These are phyloP conservation scores for Ophiostoma ulmi DNA, from an alignment of 2,329 filamentous ascomycete species.

Conservation along the genomic window DNA sequence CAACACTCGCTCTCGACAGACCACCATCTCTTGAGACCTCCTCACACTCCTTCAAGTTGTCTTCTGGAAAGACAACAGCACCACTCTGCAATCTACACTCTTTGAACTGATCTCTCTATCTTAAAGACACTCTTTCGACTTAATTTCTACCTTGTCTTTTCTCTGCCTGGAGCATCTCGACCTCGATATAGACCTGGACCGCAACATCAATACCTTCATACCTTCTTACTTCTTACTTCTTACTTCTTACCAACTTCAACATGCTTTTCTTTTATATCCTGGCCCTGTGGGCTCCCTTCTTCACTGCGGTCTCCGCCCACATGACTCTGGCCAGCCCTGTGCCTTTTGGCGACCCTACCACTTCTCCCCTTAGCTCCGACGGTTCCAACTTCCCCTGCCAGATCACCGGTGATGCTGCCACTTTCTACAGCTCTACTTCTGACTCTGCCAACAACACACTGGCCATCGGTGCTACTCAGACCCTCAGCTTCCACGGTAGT, in stretches of 20 bases:
- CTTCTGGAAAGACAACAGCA: constrained; percentile 16
- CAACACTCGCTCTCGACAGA: constrained; percentile 7
- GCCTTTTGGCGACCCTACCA: constrained; percentile 28
- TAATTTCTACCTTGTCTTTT: not conserved
- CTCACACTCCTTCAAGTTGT: not conserved
- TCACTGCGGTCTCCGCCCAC: constrained; percentile 24
- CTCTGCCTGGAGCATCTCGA: constrained; percentile 1
- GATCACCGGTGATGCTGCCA: constrained; percentile 38
- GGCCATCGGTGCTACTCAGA: constrained; percentile 26
- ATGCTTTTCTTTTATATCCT: constrained; percentile 11
- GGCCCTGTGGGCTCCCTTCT: constrained; percentile 20
- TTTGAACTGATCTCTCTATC: not conserved
- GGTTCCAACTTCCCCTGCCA: constrained; percentile 29
- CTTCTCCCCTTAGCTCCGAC: constrained; percentile 26
- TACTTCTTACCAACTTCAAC: not conserved
- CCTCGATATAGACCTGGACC: not conserved
- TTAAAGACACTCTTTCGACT: not conserved
- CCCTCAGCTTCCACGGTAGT: constrained; percentile 32
- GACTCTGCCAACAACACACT: constrained; percentile 27
- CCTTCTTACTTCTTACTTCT: no score
- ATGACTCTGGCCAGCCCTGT: constrained; percentile 27
- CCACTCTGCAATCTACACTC: constrained; percentile 1
- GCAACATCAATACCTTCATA: not conserved
- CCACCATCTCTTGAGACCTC: not conserved
- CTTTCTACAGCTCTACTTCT: constrained; percentile 35